These are phyloP conservation scores for Symbiodinium natans DNA, from an alignment of 73 alveolate species.

Conservation along the genomic window DNA sequence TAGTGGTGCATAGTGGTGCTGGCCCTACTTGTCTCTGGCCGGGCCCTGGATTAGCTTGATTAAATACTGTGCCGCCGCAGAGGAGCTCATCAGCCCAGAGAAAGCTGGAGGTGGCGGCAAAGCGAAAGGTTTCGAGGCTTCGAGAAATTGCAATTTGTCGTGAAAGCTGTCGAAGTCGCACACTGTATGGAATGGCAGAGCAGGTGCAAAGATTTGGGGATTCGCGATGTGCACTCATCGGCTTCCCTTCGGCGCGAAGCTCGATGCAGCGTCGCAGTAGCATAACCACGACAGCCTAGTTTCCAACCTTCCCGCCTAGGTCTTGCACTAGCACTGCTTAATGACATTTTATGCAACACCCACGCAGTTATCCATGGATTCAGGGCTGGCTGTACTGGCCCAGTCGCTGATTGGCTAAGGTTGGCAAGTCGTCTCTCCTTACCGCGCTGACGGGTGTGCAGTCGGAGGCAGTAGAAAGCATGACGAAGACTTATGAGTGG, in stretches of 20 bases:
- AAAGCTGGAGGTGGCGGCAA: constrained; percentile 97
- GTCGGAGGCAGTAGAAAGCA: constrained; percentile 95
- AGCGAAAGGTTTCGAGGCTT: constrained; percentile 99
- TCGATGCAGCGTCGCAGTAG: not conserved
- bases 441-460: constrained; percentile 98
- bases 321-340: not conserved
- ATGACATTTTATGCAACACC: not conserved
- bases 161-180: not conserved
- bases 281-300: not conserved
- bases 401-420: constrained; percentile 92
- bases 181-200: not conserved
- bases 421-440: constrained; percentile 99
- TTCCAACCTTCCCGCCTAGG: not conserved
- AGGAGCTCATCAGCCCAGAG: constrained; percentile 82
- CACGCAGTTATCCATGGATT: not conserved
- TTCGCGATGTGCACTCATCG: constrained; percentile 99
- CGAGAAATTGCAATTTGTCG: not conserved
- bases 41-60: no score
- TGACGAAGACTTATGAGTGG: no score
- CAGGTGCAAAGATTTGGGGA: constrained; percentile 99
- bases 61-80: no score
- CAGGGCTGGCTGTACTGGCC: no score
- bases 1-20: not conserved
- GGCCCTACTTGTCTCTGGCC: no score
- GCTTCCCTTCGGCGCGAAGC: constrained; percentile 97